phyloP scores from a whole-genome alignment of 257 asterid genomes.

The Lycium barbarum region DNA sequence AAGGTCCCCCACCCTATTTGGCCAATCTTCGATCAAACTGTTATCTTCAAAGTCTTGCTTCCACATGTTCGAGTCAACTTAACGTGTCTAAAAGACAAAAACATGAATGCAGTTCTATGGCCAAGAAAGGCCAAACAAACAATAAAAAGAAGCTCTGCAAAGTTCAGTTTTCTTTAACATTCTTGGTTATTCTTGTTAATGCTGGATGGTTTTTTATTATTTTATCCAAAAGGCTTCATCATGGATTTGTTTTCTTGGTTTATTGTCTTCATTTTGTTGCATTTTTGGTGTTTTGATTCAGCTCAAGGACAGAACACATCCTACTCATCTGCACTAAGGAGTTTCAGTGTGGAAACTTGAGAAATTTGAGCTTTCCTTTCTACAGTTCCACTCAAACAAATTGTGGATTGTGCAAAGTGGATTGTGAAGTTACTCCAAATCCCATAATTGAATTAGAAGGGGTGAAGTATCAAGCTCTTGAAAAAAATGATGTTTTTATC shows the following conservation, averaged over 20 bases:
- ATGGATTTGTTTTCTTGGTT: constrained; percentile 26
- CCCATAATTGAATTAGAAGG: not conserved
- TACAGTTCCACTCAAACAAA: constrained; percentile 2
- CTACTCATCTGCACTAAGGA: not conserved
- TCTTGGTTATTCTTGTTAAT: not conserved
- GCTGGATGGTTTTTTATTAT: not conserved
- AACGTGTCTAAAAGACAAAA: not conserved
- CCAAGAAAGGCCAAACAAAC: not conserved
- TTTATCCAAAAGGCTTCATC: not conserved
- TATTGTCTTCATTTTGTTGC: not conserved
- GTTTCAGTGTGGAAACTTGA: not conserved
- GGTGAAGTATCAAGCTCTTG: not conserved
- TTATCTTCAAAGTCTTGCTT: constrained; percentile 30
- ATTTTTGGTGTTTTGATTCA: not conserved
- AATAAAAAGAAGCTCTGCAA: constrained; percentile 18
- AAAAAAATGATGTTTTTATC: not conserved
- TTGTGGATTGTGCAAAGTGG: constrained; percentile 20
- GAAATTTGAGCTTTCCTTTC: constrained; percentile 24
- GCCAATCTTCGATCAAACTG: constrained; percentile 22
- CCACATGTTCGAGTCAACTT: constrained; percentile 22
- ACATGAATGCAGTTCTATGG: not conserved
- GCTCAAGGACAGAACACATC: not conserved
- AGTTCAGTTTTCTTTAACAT: not conserved
- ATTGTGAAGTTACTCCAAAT: not conserved
- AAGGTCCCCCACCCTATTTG: constrained; percentile 22